A percentile compares a stretch with the other conserved stretches of the same genome.
Evolutionary conservation across 1,284 basidiomycete species (phyloP).

Genomic region (Earliella scabrosa): DNA sequence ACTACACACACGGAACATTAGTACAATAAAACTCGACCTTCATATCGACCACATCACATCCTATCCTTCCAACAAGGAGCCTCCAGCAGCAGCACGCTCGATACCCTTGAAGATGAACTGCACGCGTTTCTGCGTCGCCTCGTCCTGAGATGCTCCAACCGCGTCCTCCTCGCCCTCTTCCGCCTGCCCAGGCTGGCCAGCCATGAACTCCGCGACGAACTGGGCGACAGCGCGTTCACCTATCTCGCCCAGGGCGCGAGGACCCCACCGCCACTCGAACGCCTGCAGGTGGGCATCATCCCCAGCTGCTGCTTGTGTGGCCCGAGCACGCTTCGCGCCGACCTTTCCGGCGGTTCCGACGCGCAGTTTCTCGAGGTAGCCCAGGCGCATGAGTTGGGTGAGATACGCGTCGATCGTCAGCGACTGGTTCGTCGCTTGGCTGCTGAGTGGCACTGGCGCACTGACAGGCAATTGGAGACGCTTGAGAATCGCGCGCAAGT

Average conservation of each 20-base stretch:
- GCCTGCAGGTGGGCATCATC: constrained; percentile 51
- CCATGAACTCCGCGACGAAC: constrained; percentile 81
- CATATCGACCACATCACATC: neutral
- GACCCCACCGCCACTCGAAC: constrained; percentile 82
- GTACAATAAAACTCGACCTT: neutral
- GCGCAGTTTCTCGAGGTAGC: constrained; percentile 65
- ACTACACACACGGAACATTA: neutral
- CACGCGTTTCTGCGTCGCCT: constrained; percentile 34
- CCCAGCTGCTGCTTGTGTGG: constrained; percentile 48
- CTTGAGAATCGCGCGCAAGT: constrained; percentile 65
- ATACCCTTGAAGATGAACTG: constrained; percentile 58
- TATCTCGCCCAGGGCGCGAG: constrained; percentile 72
- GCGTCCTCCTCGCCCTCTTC: constrained; percentile 40
- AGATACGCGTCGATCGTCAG: constrained; percentile 63
- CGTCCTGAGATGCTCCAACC: constrained; percentile 47
- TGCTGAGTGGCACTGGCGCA: constrained; percentile 48
- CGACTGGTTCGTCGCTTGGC: constrained; percentile 51
- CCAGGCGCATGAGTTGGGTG: constrained; percentile 58
- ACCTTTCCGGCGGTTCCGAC: constrained; percentile 44
- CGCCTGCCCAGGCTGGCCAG: constrained; percentile 45
- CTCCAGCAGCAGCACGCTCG: constrained; percentile 64
- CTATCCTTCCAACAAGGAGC: constrained; percentile 42
- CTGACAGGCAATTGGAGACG: constrained; percentile 57
- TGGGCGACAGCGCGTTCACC: constrained; percentile 66
- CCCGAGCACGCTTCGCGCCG: constrained; percentile 56